Conservation (phyloP, 306 rosid species). For the Biancaea sappan region DNA sequence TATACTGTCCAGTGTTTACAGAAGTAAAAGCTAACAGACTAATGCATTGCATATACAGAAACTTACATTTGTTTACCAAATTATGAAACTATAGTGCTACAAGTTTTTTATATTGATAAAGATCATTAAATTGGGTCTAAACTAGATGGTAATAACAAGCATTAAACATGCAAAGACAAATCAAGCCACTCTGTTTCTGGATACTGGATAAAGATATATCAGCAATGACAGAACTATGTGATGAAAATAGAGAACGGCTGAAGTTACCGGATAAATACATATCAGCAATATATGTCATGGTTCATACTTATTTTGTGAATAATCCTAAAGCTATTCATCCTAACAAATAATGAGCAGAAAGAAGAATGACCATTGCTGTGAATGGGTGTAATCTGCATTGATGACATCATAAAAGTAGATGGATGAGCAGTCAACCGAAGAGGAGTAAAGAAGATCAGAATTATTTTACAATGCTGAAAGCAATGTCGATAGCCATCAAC, state of each 20-base stretch:
- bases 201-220: too few relatives aligned
- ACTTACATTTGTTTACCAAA: slow-evolving; percentile 18
- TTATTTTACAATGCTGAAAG: background rate
- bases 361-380: background rate
- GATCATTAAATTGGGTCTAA: background rate
- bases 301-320: background rate
- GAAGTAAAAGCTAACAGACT: slow-evolving; percentile 1
- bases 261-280: background rate
- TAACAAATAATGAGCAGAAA: background rate
- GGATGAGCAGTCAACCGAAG: slow-evolving; percentile 7
- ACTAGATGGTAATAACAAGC: slow-evolving; percentile 5
- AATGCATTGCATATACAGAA: background rate
- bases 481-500: background rate
- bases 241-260: slow-evolving; percentile 9
- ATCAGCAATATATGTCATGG: background rate
- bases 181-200: slow-evolving; percentile 3
- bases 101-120: background rate
- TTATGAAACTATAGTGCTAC: slow-evolving; percentile 6
- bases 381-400: slow-evolving; percentile 8
- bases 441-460: background rate
- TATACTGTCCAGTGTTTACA: slow-evolving; percentile 7
- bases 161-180: background rate
- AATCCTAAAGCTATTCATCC: background rate
- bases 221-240: background rate
- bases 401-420: slow-evolving; percentile 8